phyloP scores from a whole-genome alignment of 768 basidiomycete species.

The Tephrocybe sp. region DNA sequence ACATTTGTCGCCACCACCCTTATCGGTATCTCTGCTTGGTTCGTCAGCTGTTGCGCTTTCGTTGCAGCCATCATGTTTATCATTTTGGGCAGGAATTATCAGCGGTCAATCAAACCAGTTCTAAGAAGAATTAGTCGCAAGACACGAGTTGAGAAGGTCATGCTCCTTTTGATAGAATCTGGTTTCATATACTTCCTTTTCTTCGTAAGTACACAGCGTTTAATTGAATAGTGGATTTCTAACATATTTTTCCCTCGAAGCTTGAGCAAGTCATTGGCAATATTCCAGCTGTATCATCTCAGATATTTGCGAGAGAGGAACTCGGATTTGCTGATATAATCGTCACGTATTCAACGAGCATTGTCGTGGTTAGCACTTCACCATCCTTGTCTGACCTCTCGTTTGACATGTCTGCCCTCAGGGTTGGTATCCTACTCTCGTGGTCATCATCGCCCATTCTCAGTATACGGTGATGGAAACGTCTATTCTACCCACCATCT shows the following conservation, averaged over 20 bases:
- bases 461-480: neutral
- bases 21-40: slow-evolving; percentile 7
- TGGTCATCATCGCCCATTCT: slow-evolving; percentile 4
- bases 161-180: slow-evolving; percentile 10
- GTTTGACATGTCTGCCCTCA: neutral
- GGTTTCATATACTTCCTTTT: slow-evolving; percentile 10
- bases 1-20: slow-evolving; percentile 5
- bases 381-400: neutral
- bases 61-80: neutral
- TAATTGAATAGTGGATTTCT: neutral
- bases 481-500: neutral
- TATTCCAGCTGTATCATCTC: neutral
- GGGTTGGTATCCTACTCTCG: slow-evolving; percentile 4
- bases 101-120: neutral
- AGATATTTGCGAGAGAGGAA: neutral
- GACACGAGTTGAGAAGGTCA: slow-evolving; percentile 8
- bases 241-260: neutral
- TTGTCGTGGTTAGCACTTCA: slow-evolving; percentile 2
- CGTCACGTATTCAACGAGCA: slow-evolving; percentile 6
- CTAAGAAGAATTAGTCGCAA: neutral
- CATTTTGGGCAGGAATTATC: slow-evolving; percentile 3
- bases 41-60: neutral
- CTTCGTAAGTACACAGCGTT: neutral
- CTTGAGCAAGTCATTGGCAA: slow-evolving; percentile 7
- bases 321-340: slow-evolving; percentile 2